A percentile compares a stretch with the other conserved stretches of the same genome.
Conservation (phyloP, 768 basidiomycete genomes). For the Lentinus tigrinus region DNA sequence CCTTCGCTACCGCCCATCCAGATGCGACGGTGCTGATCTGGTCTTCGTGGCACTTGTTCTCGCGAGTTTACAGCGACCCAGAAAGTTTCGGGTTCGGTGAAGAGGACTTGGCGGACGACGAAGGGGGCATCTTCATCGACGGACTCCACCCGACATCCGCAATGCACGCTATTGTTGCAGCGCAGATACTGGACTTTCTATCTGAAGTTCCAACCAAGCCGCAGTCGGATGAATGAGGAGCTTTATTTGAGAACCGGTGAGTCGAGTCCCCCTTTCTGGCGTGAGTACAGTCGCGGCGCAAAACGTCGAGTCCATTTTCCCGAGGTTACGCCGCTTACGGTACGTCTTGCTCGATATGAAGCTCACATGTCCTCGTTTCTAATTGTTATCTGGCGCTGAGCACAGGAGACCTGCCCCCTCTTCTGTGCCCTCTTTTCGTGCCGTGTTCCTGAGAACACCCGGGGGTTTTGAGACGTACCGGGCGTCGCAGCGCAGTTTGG, state of each 20-base stretch:
- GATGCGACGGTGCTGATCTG: conserved; percentile 49
- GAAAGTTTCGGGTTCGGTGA: conserved; percentile 36
- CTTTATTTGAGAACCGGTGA: neutral
- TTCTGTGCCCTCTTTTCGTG: too few relatives aligned
- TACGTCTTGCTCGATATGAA: too few relatives aligned
- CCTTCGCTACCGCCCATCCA: conserved; percentile 41
- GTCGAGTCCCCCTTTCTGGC: too few relatives aligned
- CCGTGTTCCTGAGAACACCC: too few relatives aligned
- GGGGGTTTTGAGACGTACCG: neutral
- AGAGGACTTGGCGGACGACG: conserved; percentile 31
- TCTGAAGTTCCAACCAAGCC: neutral
- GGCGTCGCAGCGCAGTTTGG: too few relatives aligned
- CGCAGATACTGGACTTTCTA: conserved; percentile 37
- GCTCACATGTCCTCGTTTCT: too few relatives aligned
- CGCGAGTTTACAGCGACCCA: conserved; percentile 48
- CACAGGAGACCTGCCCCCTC: too few relatives aligned
- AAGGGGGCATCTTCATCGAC: conserved; percentile 49
- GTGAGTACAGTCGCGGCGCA: too few relatives aligned
- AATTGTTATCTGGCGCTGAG: too few relatives aligned
- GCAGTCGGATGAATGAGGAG: neutral
- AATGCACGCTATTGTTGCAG: conserved; percentile 48
- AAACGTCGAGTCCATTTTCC: too few relatives aligned
- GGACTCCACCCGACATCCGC: conserved; percentile 49
- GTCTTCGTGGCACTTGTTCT: conserved; percentile 47
- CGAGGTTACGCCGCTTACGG: too few relatives aligned